phyloP scores from a whole-genome alignment of 1,284 basidiomycete species.

The Tilletia walkeri region DNA sequence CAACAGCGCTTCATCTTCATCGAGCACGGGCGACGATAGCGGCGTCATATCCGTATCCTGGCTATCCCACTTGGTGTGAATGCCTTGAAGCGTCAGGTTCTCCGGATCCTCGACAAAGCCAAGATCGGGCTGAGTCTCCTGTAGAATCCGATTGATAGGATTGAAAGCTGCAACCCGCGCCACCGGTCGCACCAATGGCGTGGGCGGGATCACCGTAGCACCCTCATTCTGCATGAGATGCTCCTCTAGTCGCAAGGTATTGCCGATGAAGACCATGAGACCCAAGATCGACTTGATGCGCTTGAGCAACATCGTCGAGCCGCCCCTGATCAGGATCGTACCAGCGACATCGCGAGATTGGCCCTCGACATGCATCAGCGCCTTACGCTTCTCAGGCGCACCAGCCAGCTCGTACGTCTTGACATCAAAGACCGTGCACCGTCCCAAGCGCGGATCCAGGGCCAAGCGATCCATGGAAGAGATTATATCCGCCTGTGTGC shows the following conservation, averaged over 20 bases:
- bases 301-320: conserved; percentile 71
- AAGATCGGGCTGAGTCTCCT: conserved; percentile 26
- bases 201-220: conserved; percentile 27
- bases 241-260: conserved; percentile 87
- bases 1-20: conserved; percentile 11
- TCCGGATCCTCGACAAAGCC: conserved; percentile 34
- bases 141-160: neutral
- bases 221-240: conserved; percentile 87
- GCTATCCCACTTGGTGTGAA: conserved; percentile 32
- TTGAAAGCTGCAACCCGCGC: neutral
- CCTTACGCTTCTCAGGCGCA: conserved; percentile 87
- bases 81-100: conserved; percentile 29
- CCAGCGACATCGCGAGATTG: conserved; percentile 88
- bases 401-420: conserved; percentile 91
- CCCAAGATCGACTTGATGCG: conserved; percentile 88
- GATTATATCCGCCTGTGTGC: conserved; percentile 92
- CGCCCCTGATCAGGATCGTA: conserved; percentile 90
- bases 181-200: neutral
- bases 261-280: conserved; percentile 84
- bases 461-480: conserved; percentile 92
- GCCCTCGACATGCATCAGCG: conserved; percentile 88
- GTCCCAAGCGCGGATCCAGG: conserved; percentile 82
- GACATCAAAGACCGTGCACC: conserved; percentile 81
- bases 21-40: conserved; percentile 11
- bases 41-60: neutral